These are phyloP conservation scores for Silybum marianum DNA, from an alignment of 129 eudicot species.

Conservation along the genomic window DNA sequence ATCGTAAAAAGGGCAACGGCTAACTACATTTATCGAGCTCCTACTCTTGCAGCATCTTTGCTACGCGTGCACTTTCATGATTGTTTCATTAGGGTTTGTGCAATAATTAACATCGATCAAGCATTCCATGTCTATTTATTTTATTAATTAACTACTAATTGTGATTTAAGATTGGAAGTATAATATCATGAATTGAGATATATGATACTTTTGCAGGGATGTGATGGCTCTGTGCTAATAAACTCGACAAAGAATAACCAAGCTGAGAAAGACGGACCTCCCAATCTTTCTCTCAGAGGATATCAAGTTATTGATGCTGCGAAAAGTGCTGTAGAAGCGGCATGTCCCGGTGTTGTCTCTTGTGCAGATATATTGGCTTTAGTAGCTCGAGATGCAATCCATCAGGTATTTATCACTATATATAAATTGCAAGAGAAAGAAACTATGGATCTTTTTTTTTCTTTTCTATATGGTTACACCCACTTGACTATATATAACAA, in stretches of 20 bases:
- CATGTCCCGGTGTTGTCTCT: constrained; percentile 77
- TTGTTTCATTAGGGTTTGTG: constrained; percentile 70
- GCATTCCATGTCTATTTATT: too few relatives aligned
- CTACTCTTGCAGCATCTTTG: constrained; percentile 65
- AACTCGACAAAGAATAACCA: constrained; percentile 43
- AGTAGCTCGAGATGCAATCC: constrained; percentile 67
- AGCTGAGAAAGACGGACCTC: constrained; percentile 57
- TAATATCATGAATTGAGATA: background rate
- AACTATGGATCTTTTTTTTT: too few relatives aligned
- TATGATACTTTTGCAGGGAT: constrained; percentile 47
- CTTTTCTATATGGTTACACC: too few relatives aligned
- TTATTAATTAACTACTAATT: too few relatives aligned
- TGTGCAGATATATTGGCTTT: constrained; percentile 84
- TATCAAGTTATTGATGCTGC: constrained; percentile 62
- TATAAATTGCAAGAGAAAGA: too few relatives aligned
- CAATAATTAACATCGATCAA: too few relatives aligned
- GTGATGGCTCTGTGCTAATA: constrained; percentile 73
- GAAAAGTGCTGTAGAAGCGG: constrained; percentile 60
- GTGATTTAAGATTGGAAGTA: too few relatives aligned
- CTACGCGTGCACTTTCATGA: constrained; percentile 83
- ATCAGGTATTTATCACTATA: constrained; percentile 27
- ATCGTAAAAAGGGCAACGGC: constrained; percentile 43
- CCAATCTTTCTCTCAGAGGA: constrained; percentile 61
- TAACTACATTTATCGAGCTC: constrained; percentile 42
- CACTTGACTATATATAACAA: background rate